These are phyloP conservation scores for Citeromyces nyonsensis DNA, from an alignment of 805 yeast genomes.

Conservation along the genomic window DNA sequence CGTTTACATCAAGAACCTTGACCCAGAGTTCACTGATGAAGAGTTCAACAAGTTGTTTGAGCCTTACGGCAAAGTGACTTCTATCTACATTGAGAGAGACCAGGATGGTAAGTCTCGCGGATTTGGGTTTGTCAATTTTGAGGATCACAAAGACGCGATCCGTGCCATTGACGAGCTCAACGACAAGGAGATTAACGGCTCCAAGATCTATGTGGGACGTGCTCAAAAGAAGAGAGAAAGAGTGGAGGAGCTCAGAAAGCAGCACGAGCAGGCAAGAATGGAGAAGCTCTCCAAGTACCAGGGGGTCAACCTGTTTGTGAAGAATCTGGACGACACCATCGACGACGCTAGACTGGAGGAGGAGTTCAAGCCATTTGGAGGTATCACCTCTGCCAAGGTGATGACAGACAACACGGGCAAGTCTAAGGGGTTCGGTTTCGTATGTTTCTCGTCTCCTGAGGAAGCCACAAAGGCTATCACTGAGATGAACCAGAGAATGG, in stretches of 20 bases:
- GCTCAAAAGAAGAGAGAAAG: conserved; percentile 99
- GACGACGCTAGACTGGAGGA: conserved; percentile 85
- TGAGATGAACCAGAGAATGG: conserved; percentile 96
- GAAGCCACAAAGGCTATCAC: conserved; percentile 97
- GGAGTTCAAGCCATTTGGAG: conserved; percentile 87
- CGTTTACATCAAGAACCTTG: conserved; percentile 86
- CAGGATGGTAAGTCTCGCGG: conserved; percentile 85
- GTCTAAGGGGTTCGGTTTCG: conserved; percentile 97
- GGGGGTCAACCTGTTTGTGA: conserved; percentile 93
- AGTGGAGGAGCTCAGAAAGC: conserved; percentile 86
- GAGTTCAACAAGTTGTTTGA: conserved; percentile 61
- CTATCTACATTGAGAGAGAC: conserved; percentile 68
- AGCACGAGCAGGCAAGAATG: conserved; percentile 81
- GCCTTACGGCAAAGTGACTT: conserved; percentile 68
- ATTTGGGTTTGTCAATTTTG: conserved; percentile 91
- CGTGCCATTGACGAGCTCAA: conserved; percentile 87
- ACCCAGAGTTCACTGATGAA: conserved; percentile 49
- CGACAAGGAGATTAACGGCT: conserved; percentile 74
- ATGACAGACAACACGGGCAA: conserved; percentile 91
- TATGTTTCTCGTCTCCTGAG: conserved; percentile 93
- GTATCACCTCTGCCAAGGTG: conserved; percentile 90
- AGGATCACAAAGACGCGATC: conserved; percentile 73
- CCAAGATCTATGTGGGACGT: conserved; percentile 87
- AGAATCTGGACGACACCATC: conserved; percentile 88
- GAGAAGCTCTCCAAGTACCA: conserved; percentile 90